Evolutionary conservation across 1,284 basidiomycete genomes (phyloP).

Genomic region (Tylopilus sp.): DNA sequence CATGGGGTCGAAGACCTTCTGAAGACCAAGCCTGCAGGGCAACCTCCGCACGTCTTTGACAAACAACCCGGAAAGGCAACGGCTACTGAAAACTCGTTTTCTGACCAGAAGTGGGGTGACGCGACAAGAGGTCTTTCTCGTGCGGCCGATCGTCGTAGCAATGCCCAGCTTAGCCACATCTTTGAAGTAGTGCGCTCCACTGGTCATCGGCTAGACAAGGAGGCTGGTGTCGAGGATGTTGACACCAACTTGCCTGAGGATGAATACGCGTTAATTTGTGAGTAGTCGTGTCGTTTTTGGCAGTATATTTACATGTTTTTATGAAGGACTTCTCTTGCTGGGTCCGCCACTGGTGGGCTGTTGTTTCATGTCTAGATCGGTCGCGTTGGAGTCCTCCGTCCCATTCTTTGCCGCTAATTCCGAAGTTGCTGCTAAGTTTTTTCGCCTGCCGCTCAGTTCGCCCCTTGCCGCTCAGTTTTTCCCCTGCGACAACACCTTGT

Average conservation of each 20-base stretch:
- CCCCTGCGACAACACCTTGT: no score
- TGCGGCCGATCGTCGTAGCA: not conserved
- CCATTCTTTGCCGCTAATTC: no score
- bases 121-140: not conserved
- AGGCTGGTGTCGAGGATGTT: not conserved
- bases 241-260: not conserved
- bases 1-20: not conserved
- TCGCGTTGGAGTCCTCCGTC: no score
- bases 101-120: not conserved
- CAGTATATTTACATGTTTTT: not conserved
- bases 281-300: not conserved
- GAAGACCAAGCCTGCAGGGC: not conserved
- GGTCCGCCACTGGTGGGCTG: no score
- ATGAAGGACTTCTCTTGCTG: no score
- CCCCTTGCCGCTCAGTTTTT: no score
- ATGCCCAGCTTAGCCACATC: not conserved
- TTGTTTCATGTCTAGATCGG: no score
- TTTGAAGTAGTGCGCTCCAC: not conserved
- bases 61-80: not conserved
- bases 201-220: not conserved
- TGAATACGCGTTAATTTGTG: not conserved
- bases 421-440: no score
- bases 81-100: not conserved
- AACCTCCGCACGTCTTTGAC: not conserved
- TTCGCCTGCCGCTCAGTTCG: no score